Conservation (phyloP, 352 stramenopile genomes). For the Pythium sp. region DNA sequence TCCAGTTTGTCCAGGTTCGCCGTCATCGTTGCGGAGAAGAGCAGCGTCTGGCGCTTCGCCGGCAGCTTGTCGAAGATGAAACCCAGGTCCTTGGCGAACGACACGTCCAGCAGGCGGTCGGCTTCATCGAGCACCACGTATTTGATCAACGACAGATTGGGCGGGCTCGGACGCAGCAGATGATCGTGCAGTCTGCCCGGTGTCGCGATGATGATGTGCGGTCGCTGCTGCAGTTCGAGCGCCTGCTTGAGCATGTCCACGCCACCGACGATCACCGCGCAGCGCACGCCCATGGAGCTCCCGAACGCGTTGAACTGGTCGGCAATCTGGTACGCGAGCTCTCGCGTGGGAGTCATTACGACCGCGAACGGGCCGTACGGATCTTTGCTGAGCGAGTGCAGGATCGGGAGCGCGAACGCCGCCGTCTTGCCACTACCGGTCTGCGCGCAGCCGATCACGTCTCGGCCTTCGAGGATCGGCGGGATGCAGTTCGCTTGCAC, state of each 20-base stretch:
- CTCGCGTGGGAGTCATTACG: conserved; percentile 95
- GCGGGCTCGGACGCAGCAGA: conserved; percentile 87
- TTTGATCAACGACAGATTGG: conserved; percentile 87
- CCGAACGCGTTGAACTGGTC: conserved; percentile 96
- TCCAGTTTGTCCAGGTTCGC: conserved; percentile 87
- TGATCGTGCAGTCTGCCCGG: conserved; percentile 93
- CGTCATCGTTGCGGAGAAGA: conserved; percentile 98
- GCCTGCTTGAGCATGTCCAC: conserved; percentile 93
- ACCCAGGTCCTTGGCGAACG: conserved; percentile 85
- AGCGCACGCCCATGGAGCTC: conserved; percentile 89
- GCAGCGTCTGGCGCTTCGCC: conserved; percentile 90
- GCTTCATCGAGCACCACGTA: conserved; percentile 99
- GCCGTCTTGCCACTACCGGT: conserved; percentile 98
- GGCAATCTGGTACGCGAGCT: conserved; percentile 98
- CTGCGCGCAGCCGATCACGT: conserved; percentile 92
- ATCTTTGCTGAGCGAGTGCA: conserved; percentile 94
- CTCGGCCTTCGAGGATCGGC: conserved; percentile 82
- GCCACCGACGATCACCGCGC: conserved; percentile 94
- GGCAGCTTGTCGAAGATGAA: conserved; percentile 85
- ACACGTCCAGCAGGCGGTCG: conserved; percentile 91
- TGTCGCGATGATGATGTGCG: conserved; percentile 98
- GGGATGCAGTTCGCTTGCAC: conserved; percentile 92
- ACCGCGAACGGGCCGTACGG: conserved; percentile 95
- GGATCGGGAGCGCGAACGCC: conserved; percentile 97
- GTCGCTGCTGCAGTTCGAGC: conserved; percentile 84